Percentiles rank a stretch among this genome's conserved stretches.
Evolutionary conservation across 768 basidiomycete species (phyloP).

Genomic region (Phlegmacium glaucopus): DNA sequence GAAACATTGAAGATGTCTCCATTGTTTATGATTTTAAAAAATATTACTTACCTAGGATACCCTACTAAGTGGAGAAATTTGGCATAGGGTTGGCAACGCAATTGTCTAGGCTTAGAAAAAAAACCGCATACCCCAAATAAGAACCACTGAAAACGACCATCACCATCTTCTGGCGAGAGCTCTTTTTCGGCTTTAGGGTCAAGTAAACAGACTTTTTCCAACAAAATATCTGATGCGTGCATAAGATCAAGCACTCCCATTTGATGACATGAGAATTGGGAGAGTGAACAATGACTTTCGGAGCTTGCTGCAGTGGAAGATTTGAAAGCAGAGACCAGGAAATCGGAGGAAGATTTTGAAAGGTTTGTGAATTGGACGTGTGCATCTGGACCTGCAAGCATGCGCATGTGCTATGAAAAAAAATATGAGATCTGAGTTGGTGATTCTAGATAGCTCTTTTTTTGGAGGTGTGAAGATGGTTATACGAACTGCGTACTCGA

Average conservation of each 20-base stretch:
- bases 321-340: slow-evolving; percentile 39
- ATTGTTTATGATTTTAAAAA: no score
- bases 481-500: slow-evolving; percentile 77
- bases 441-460: background rate
- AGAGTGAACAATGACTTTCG: slow-evolving; percentile 18
- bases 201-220: slow-evolving; percentile 81
- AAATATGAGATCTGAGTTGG: no score
- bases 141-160: slow-evolving; percentile 79
- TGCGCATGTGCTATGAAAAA: slow-evolving; percentile 85
- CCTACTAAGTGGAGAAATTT: slow-evolving; percentile 15
- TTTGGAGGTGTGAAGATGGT: background rate
- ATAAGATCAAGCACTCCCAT: slow-evolving; percentile 61
- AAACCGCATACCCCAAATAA: slow-evolving; percentile 72
- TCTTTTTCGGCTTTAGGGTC: slow-evolving; percentile 80
- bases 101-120: background rate
- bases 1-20: background rate
- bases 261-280: slow-evolving; percentile 44
- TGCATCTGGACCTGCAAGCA: slow-evolving; percentile 60
- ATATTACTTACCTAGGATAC: slow-evolving; percentile 28
- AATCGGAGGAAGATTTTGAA: slow-evolving; percentile 62
- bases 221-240: slow-evolving; percentile 32
- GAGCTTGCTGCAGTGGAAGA: slow-evolving; percentile 8
- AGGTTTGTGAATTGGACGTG: slow-evolving; percentile 84
- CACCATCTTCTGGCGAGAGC: slow-evolving; percentile 74
- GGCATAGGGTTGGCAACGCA: background rate